A percentile compares a stretch with the other conserved stretches of the same genome.
Evolutionary conservation across 768 basidiomycete genomes (phyloP).

Genomic region (Mycena leptocephala): DNA sequence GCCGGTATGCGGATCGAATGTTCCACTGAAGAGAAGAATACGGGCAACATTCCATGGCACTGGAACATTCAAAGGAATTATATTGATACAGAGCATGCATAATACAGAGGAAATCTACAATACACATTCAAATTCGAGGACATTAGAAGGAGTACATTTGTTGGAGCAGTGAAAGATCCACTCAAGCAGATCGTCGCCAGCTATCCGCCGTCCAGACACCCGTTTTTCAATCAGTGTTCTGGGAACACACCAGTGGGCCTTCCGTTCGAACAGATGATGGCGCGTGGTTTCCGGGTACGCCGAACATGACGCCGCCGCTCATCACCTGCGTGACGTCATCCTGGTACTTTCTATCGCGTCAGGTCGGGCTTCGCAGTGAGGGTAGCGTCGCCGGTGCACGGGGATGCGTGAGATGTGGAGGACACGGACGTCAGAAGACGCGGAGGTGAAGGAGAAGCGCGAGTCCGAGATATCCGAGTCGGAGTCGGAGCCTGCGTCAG

Average conservation of each 20-base stretch:
- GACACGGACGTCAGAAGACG: background rate
- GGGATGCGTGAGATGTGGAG: too few species aligned
- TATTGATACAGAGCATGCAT: too few species aligned
- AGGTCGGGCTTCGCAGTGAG: background rate
- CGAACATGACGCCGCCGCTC: conserved; percentile 29
- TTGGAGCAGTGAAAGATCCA: too few species aligned
- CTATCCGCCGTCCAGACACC: too few species aligned
- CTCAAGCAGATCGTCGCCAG: too few species aligned
- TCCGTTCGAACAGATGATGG: background rate
- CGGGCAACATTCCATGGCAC: too few species aligned
- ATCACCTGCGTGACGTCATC: conserved; percentile 24
- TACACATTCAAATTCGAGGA: too few species aligned
- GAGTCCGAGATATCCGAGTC: conserved; percentile 15
- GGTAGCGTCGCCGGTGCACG: background rate
- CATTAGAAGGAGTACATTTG: too few species aligned
- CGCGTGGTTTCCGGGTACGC: background rate
- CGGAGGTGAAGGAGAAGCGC: conserved; percentile 4
- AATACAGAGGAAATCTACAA: too few species aligned
- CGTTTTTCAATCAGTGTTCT: background rate
- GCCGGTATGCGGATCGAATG: too few species aligned
- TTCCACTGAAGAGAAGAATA: too few species aligned
- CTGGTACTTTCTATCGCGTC: conserved; percentile 11
- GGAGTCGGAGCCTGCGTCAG: conserved; percentile 2
- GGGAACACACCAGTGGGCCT: background rate
- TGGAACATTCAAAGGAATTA: too few species aligned